Evolutionary conservation across 2,329 filamentous ascomycete genomes (phyloP).

Genomic region (Ramularia endophylla): DNA sequence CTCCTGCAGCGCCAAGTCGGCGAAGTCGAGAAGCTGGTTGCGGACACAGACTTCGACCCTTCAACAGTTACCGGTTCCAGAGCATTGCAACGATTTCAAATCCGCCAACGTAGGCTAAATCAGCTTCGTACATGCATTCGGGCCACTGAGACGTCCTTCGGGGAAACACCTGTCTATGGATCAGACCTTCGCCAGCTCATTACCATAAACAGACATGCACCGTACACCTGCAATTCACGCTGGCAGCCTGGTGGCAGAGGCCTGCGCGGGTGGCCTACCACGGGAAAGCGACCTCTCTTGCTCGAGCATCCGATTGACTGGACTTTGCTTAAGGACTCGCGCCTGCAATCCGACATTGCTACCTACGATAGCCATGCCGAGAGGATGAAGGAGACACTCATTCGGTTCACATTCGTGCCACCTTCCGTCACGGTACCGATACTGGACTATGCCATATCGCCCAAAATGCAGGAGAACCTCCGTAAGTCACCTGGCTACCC

Average conservation of each 20-base stretch:
- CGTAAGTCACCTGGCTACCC: constrained; percentile 23
- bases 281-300: constrained; percentile 17
- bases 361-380: constrained; percentile 68
- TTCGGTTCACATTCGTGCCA: constrained; percentile 88
- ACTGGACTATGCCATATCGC: constrained; percentile 22
- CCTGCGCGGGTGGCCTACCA: constrained; percentile 17
- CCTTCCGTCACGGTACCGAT: constrained; percentile 70
- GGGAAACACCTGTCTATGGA: constrained; percentile 24
- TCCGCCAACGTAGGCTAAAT: constrained; percentile 19
- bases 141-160: constrained; percentile 18
- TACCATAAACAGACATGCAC: constrained; percentile 15
- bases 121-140: constrained; percentile 26
- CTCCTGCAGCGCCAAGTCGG: constrained; percentile 18
- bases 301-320: constrained; percentile 26
- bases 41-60: constrained; percentile 19
- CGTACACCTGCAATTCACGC: constrained; percentile 15
- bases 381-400: constrained; percentile 66
- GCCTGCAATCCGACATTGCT: constrained; percentile 36
- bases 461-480: constrained; percentile 20
- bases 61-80: constrained; percentile 21
- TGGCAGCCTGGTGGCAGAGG: constrained; percentile 4
- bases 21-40: constrained; percentile 15
- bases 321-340: constrained; percentile 15
- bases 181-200: constrained; percentile 26
- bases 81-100: constrained; percentile 21